These are phyloP conservation scores for Trichoderma afroharzianum DNA, from an alignment of 2,329 filamentous ascomycete genomes.

Conservation along the genomic window DNA sequence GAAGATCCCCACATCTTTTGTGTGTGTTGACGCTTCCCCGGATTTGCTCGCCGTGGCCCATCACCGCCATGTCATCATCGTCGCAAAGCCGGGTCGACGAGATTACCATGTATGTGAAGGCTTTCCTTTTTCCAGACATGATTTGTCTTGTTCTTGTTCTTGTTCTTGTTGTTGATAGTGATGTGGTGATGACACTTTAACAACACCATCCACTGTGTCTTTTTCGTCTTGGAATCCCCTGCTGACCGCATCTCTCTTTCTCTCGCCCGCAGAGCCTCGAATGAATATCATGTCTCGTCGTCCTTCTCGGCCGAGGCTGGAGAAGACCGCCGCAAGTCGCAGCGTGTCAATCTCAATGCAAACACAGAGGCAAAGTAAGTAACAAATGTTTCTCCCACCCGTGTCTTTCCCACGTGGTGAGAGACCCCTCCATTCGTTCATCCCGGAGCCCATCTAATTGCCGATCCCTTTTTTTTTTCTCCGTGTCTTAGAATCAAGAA, in stretches of 20 bases:
- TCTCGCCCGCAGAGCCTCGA: slow-evolving; percentile 22
- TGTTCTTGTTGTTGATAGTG: neutral
- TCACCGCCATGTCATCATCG: slow-evolving; percentile 21
- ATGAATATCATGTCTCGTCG: slow-evolving; percentile 29
- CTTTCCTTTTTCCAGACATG: neutral
- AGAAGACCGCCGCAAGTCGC: slow-evolving; percentile 25
- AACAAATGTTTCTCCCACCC: neutral
- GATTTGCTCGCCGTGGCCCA: slow-evolving; percentile 13
- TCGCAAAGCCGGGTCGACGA: slow-evolving; percentile 26
- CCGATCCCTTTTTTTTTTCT: neutral
- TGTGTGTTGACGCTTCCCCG: slow-evolving; percentile 17
- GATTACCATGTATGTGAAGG: slow-evolving; percentile 26
- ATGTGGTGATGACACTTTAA: neutral
- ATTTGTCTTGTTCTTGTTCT: neutral
- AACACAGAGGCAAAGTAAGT: slow-evolving; percentile 46
- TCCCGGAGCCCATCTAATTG: slow-evolving; percentile 2
- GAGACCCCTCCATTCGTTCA: neutral
- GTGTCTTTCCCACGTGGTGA: slow-evolving; percentile 15
- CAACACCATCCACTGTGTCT: neutral
- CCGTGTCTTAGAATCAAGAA: slow-evolving; percentile 37
- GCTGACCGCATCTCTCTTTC: neutral
- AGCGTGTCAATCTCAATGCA: slow-evolving; percentile 42
- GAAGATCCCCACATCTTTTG: slow-evolving; percentile 17
- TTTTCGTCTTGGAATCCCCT: neutral
- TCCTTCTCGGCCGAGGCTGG: slow-evolving; percentile 37